Base-by-base conservation (phyloP, 768 basidiomycete genomes). In the Suillus luteus region DNA sequence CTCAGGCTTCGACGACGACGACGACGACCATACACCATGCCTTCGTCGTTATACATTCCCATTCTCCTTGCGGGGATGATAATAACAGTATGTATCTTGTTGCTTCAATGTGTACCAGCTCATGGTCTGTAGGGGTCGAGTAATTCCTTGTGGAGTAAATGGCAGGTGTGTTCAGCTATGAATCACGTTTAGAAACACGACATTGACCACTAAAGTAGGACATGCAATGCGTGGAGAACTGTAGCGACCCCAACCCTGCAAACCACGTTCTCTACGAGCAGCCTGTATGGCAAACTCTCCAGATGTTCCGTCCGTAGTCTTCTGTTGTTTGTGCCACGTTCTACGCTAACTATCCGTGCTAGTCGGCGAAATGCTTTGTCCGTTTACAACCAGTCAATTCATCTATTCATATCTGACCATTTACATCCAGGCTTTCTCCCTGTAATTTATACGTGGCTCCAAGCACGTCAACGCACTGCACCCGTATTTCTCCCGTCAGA, bases 201-300 rank as follows among this genome's bases (percentile, higher is more conserved):
- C 63, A 64, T 59, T 66, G 58, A 64, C 64, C 35, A 48, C 22
- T 41, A 31, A 55, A 59, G 14, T 65, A 91, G 89, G 96, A 99
- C 75, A 96, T 97, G 93, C 94, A 97, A 87, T 99, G 96, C 72
- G 96, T 98, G 51, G 94, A 94, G 82, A 92, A 96, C 76, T 99
- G 96, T 75, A 74, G 75, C 55, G 83, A 88, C 67, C 84, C 84
- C 43, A 80, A 92, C 75, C 84, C 88, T 2, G 65, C 71, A 3
- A 79, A 80, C 41, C 86, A 84, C 61, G 82, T 95, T 57, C 83
- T 93, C 37, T 99, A 92, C 74, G 95, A 98, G 72, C 96, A 98
- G 75, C 95, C 95, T 5, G 93, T 96, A 31, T 92, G 93, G 91
- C 93, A 95, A 76, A 93, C 87, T 15, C 83, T 94, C 46, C 91